Evolutionary conservation across 2,329 filamentous ascomycete species (phyloP).

Genomic region (Venturia effusa): DNA sequence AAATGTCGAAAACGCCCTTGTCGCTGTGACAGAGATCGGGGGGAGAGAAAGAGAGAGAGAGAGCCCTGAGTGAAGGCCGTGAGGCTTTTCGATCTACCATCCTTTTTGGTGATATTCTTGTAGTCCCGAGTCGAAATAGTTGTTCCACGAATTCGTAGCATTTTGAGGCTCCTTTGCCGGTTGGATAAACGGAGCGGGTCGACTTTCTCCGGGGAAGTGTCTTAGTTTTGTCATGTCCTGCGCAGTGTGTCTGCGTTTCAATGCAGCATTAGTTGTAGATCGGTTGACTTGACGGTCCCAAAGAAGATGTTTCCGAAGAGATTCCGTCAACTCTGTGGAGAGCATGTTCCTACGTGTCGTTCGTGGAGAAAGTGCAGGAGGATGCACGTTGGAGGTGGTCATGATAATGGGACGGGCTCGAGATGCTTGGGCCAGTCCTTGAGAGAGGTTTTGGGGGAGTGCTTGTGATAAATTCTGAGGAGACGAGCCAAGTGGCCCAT

Average conservation of each 20-base stretch:
- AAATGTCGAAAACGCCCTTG: slow-evolving; percentile 7
- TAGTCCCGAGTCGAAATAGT: slow-evolving; percentile 76
- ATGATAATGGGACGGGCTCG: slow-evolving; percentile 74
- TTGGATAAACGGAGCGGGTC: slow-evolving; percentile 18
- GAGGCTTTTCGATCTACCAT: slow-evolving; percentile 48
- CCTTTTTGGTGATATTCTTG: slow-evolving; percentile 77
- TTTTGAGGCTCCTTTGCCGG: slow-evolving; percentile 25
- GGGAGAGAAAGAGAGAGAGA: slow-evolving; percentile 4
- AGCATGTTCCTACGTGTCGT: slow-evolving; percentile 95
- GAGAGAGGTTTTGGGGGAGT: slow-evolving; percentile 51
- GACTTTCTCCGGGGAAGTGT: slow-evolving; percentile 54
- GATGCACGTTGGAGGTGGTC: slow-evolving; percentile 56
- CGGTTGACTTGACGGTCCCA: slow-evolving; percentile 96
- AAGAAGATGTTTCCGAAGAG: slow-evolving; percentile 78
- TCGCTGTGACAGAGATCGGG: slow-evolving; percentile 5
- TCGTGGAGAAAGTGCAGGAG: slow-evolving; percentile 74
- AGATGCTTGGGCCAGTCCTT: slow-evolving; percentile 41
- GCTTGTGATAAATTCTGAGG: slow-evolving; percentile 44
- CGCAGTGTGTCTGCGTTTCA: slow-evolving; percentile 74
- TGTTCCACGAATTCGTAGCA: slow-evolving; percentile 62
- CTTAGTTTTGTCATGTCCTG: slow-evolving; percentile 83
- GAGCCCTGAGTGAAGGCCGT: slow-evolving; percentile 3
- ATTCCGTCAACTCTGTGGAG: slow-evolving; percentile 85
- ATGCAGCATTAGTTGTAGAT: slow-evolving; percentile 73
- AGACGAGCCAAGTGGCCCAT: slow-evolving; percentile 51